These are phyloP conservation scores for Schizosaccharomyces lindneri DNA, from an alignment of 805 yeast genomes.

Conservation along the genomic window DNA sequence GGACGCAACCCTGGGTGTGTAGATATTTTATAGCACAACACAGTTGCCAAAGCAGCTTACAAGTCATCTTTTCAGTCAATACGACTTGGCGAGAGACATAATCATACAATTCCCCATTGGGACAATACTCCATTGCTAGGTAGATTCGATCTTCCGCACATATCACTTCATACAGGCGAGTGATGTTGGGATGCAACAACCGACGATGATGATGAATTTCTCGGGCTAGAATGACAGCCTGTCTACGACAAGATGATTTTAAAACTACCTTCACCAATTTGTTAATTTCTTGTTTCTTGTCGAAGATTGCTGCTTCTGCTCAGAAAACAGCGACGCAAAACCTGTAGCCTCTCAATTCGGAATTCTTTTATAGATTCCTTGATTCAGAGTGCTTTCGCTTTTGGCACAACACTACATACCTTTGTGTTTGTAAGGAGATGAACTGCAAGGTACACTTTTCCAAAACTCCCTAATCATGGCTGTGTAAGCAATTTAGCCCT, in stretches of 20 bases:
- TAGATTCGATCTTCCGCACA: constrained; percentile 59
- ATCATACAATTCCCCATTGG: constrained; percentile 20
- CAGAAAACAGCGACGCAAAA: background rate
- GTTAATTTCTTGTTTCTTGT: background rate
- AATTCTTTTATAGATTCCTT: background rate
- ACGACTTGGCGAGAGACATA: constrained; percentile 13
- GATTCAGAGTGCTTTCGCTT: background rate
- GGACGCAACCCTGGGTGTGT: constrained; percentile 55
- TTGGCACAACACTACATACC: constrained; percentile 11
- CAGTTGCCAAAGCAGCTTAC: constrained; percentile 23
- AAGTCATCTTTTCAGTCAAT: constrained; percentile 19
- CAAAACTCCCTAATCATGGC: constrained; percentile 28
- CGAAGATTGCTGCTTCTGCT: too few species aligned
- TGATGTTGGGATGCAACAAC: constrained; percentile 60
- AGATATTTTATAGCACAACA: constrained; percentile 45
- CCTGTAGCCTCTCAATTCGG: background rate
- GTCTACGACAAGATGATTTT: constrained; percentile 44
- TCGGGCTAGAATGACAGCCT: constrained; percentile 66
- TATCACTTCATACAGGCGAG: constrained; percentile 63
- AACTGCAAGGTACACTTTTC: constrained; percentile 65
- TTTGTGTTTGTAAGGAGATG: constrained; percentile 52
- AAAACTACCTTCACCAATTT: constrained; percentile 31
- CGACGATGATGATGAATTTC: constrained; percentile 77
- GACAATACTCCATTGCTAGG: constrained; percentile 78
- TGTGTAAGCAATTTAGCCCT: background rate